Evolutionary conservation across 352 stramenopile genomes (phyloP).

Genomic region (Phytophthora constricta): DNA sequence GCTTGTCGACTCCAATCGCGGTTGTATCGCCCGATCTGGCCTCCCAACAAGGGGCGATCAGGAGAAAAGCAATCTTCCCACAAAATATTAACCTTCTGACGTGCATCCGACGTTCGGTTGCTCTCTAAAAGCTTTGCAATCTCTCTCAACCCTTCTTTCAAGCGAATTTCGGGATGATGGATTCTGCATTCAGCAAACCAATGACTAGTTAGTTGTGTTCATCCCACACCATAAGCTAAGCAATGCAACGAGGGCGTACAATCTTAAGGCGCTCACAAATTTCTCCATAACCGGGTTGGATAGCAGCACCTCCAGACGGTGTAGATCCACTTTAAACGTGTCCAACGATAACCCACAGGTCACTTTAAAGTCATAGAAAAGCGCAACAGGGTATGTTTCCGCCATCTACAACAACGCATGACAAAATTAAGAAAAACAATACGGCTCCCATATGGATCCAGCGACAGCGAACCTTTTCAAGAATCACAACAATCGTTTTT

Average conservation of each 20-base stretch:
- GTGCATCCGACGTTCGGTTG: slow-evolving; percentile 41
- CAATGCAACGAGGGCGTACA: slow-evolving; percentile 45
- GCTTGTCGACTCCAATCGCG: slow-evolving; percentile 66
- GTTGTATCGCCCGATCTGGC: slow-evolving; percentile 80
- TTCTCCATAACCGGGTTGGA: slow-evolving; percentile 83
- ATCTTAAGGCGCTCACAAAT: slow-evolving; percentile 75
- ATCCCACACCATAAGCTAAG: neutral
- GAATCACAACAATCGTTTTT: slow-evolving; percentile 57
- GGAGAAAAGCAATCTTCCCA: slow-evolving; percentile 73
- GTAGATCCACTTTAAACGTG: slow-evolving; percentile 54
- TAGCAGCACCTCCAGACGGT: slow-evolving; percentile 53
- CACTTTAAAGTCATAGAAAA: slow-evolving; percentile 89
- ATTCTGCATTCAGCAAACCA: slow-evolving; percentile 46
- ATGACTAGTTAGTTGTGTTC: slow-evolving; percentile 21
- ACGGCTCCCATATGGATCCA: neutral
- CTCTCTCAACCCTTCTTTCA: slow-evolving; percentile 82
- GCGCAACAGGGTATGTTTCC: slow-evolving; percentile 65
- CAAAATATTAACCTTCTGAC: slow-evolving; percentile 43
- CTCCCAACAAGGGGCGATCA: slow-evolving; percentile 55
- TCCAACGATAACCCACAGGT: slow-evolving; percentile 49
- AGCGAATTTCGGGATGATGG: slow-evolving; percentile 78
- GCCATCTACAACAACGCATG: slow-evolving; percentile 59
- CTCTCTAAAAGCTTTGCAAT: slow-evolving; percentile 70
- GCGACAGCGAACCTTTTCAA: slow-evolving; percentile 69
- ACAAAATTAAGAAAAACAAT: slow-evolving; percentile 2